Base-by-base conservation (phyloP, 352 stramenopile species). In the Phytopythium ostracodes region DNA sequence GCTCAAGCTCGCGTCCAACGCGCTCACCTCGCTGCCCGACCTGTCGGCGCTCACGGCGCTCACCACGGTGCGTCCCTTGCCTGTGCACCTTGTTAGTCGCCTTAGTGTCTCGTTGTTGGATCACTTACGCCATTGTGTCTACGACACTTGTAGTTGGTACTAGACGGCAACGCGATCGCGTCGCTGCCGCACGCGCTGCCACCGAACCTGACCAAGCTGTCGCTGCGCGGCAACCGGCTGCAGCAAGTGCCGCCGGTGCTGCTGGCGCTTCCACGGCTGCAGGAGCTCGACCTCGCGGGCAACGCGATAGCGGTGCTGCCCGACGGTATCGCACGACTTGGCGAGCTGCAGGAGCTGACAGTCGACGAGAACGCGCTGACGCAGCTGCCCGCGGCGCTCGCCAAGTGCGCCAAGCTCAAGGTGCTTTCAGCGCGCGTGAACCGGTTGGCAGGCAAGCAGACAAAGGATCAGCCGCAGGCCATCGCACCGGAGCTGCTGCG, bases 131-230 rank as follows among this genome's bases (percentile, higher is more conserved):
- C 24, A 4, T 51, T 36, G 14, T 12, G 27, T 33, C 38, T 20
- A 7, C 50, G 24, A 22, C 49, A 49, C 15, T 65, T n/a, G 35
- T 62, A 93, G 84, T 64, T 95, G 18, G 75, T 94, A 24, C 61
- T 92, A 40, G 87, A 95, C 46, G 72, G 76, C 31, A 95, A 95
- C 46, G 60, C 75, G n/a, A 67, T 95, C 20, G 58, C 74, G 35
- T 74, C 74, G n/a, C 61, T 94, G 20, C 74, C 77, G 1, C 42
- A 80, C 31, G 64, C 71, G 2, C 66, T 95, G 15, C 84, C 87
- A 4, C 79, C 84, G 0, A 90, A 89, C 53, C 52, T 95, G 29
- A 87, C 71, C 36, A 93, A 94, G 67, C 69, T 95, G 14, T 92
- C 81, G 43, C 69, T 93, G 40, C 86, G 81, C 51, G 67, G 69